A percentile compares a stretch with the other conserved stretches of the same genome.
Evolutionary conservation across 495 filamentous ascomycete genomes (phyloP).

Genomic region (Aspergillus incahuasiensis): DNA sequence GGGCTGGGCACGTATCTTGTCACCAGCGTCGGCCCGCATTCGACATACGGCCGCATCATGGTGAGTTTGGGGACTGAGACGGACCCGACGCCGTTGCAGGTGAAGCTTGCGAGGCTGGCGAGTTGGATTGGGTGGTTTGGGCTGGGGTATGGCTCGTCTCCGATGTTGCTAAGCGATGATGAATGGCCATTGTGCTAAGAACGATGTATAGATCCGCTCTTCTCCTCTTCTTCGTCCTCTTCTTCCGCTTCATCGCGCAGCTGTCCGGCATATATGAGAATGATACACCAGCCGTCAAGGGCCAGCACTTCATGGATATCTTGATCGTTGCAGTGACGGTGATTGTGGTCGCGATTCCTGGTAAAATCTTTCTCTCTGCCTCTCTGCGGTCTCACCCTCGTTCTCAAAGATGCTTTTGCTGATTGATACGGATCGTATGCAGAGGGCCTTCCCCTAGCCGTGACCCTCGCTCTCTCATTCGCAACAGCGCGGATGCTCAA

Average conservation of each 20-base stretch:
- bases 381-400: too few relatives aligned
- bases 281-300: conserved; percentile 52
- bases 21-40: conserved; percentile 73
- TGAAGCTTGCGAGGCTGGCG: conserved; percentile 57
- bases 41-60: conserved; percentile 77
- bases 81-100: conserved; percentile 61
- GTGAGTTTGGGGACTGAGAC: conserved; percentile 81
- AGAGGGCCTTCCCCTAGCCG: conserved; percentile 62
- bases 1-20: conserved; percentile 79
- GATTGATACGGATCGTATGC: not conserved
- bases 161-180: too few relatives aligned
- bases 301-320: conserved; percentile 71
- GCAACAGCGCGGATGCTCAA: conserved; percentile 66
- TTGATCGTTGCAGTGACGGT: conserved; percentile 65
- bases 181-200: too few relatives aligned
- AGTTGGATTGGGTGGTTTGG: conserved; percentile 59
- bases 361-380: not conserved
- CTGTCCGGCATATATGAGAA: not conserved
- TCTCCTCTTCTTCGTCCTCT: conserved; percentile 3
- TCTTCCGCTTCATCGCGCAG: conserved; percentile 2
- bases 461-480: conserved; percentile 63
- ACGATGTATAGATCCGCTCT: not conserved
- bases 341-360: conserved; percentile 65
- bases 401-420: not conserved
- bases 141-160: conserved; percentile 17